Conservation (phyloP, 225 moss, liverwort and hornwort species). For the Lunularia cruciata region DNA sequence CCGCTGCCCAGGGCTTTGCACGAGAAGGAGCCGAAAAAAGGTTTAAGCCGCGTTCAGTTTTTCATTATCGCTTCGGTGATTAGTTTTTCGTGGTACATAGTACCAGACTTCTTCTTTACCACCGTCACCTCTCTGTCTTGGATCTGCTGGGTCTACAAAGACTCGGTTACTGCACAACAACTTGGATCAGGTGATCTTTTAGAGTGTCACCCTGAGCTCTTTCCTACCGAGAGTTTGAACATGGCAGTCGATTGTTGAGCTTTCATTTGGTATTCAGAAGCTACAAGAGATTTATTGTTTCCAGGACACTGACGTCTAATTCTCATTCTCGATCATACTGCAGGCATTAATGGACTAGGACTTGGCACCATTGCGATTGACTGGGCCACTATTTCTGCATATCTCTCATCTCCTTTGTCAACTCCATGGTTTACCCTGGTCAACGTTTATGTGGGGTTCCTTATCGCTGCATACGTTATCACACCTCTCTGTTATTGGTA, state of each 20-base stretch:
- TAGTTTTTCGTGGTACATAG: conserved; percentile 42
- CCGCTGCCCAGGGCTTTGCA: conserved; percentile 55
- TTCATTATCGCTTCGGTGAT: conserved; percentile 36
- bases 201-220: neutral
- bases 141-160: conserved; percentile 53
- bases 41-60: conserved; percentile 51
- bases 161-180: conserved; percentile 49
- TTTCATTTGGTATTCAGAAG: too few relatives aligned
- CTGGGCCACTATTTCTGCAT: conserved; percentile 76
- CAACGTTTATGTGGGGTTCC: conserved; percentile 64
- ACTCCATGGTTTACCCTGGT: conserved; percentile 69
- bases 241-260: too few relatives aligned
- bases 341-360: conserved; percentile 71
- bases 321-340: too few relatives aligned
- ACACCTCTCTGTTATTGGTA: conserved; percentile 49
- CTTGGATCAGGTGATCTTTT: conserved; percentile 47
- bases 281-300: too few relatives aligned
- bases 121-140: conserved; percentile 46
- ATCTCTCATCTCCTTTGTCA: conserved; percentile 61
- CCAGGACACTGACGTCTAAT: too few relatives aligned
- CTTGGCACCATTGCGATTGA: conserved; percentile 54
- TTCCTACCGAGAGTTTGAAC: too few relatives aligned
- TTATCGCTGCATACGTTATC: conserved; percentile 52
- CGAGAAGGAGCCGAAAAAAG: conserved; percentile 56
- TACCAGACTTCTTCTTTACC: conserved; percentile 37